A percentile compares a stretch with the other conserved stretches of the same genome.
Evolutionary conservation across 257 asterid species (phyloP).

Genomic region (Nicotiana obtusifolia): DNA sequence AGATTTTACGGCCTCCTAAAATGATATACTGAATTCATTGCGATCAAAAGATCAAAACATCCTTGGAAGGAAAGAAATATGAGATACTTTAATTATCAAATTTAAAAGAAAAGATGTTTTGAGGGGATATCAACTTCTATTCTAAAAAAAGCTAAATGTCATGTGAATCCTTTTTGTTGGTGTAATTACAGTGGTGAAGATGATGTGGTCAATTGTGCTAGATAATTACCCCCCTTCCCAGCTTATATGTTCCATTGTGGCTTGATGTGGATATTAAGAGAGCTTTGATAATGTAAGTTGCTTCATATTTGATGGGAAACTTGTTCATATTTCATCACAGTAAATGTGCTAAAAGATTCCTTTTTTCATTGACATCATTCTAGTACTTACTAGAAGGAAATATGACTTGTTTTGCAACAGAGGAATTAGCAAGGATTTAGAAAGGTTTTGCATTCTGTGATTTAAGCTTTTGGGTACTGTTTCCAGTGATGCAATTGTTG

Average conservation of each 20-base stretch:
- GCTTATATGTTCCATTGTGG: neutral
- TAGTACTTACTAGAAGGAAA: constrained; percentile 1
- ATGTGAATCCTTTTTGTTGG: neutral
- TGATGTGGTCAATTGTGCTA: neutral
- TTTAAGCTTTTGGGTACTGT: neutral
- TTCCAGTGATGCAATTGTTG: neutral
- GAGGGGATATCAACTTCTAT: neutral
- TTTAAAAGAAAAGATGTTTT: neutral
- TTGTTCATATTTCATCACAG: constrained; percentile 1
- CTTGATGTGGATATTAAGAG: neutral
- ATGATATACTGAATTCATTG: too few species aligned
- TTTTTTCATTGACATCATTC: neutral
- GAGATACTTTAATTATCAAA: neutral
- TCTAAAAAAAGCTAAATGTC: neutral
- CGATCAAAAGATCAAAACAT: too few species aligned
- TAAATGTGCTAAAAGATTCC: neutral
- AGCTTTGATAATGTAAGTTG: neutral
- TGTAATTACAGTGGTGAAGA: neutral
- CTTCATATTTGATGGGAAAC: neutral
- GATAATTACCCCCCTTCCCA: neutral
- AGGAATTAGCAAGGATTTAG: neutral
- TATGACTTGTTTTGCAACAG: neutral
- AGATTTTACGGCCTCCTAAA: too few species aligned
- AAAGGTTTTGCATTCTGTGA: neutral
- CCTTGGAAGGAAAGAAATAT: neutral